Conservation (phyloP, 2,329 filamentous ascomycete species). For the Thielaviopsis cerberus region DNA sequence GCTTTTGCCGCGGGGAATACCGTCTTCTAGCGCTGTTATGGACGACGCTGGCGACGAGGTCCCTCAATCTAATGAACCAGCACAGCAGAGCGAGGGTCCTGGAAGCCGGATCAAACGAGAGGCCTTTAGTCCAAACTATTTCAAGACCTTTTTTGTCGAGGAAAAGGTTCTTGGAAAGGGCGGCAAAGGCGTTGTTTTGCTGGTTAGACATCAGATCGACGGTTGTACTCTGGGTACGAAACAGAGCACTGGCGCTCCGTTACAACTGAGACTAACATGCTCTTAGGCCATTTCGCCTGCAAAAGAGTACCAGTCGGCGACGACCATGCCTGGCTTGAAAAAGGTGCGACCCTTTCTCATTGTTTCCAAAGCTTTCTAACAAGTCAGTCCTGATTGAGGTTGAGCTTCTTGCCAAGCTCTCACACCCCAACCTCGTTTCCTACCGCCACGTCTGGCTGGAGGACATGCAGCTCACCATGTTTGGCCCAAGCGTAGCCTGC, state of each 20-base stretch:
- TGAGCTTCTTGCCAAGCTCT: slow-evolving; percentile 74
- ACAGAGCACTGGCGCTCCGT: not conserved
- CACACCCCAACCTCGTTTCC: slow-evolving; percentile 85
- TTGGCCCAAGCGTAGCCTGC: slow-evolving; percentile 80
- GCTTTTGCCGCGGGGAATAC: not conserved
- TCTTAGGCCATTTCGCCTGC: slow-evolving; percentile 62
- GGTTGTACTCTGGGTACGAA: slow-evolving; percentile 50
- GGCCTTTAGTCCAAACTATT: slow-evolving; percentile 84
- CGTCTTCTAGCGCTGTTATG: slow-evolving; percentile 4
- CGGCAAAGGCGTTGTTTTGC: slow-evolving; percentile 81
- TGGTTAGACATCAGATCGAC: slow-evolving; percentile 87
- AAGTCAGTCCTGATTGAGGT: slow-evolving; percentile 61
- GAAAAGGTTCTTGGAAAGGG: slow-evolving; percentile 72
- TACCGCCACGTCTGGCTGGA: slow-evolving; percentile 97
- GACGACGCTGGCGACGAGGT: not conserved
- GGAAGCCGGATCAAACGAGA: slow-evolving; percentile 61
- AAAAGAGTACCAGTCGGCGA: slow-evolving; percentile 92
- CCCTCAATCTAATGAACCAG: slow-evolving; percentile 2
- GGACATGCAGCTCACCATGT: slow-evolving; percentile 63
- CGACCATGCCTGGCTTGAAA: slow-evolving; percentile 87
- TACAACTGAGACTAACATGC: not conserved
- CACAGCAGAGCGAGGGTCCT: slow-evolving; percentile 1
- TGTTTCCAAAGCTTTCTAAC: not conserved
- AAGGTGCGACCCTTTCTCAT: slow-evolving; percentile 26
- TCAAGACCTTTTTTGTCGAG: slow-evolving; percentile 80